Evolutionary conservation across 225 moss, liverwort and hornwort species (phyloP).

Genomic region (Antitrichia curtipendula): DNA sequence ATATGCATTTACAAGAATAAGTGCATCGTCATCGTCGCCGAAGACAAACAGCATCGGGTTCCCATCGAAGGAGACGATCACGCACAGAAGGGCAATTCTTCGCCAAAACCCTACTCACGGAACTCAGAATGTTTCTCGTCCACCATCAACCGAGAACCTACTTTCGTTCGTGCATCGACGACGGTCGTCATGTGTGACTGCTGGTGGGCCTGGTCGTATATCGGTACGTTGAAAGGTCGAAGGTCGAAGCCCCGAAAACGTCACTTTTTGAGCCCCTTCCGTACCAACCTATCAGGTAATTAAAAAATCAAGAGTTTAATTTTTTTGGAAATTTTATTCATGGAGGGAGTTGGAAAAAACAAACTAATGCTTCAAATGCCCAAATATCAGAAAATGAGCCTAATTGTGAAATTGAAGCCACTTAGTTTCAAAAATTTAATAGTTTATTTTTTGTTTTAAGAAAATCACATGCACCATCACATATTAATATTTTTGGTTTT

Average conservation of each 20-base stretch:
- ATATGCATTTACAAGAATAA: neutral
- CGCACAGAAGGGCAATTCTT: neutral
- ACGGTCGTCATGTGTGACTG: neutral
- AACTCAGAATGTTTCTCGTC: neutral
- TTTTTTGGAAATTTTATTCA: neutral
- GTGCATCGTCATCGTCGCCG: neutral
- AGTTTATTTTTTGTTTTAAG: neutral
- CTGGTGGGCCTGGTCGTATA: neutral
- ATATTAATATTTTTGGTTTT: neutral
- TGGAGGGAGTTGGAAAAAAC: neutral
- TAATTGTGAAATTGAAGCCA: neutral
- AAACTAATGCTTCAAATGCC: neutral
- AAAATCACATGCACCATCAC: neutral
- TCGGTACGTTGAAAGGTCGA: no score
- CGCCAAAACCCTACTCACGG: neutral
- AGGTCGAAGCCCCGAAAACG: neutral
- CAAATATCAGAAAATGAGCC: neutral
- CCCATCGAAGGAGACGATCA: neutral
- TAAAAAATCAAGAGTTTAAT: neutral
- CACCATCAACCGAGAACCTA: neutral
- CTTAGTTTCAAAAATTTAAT: fast-evolving
- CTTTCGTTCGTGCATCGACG: neutral
- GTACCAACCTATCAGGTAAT: no score
- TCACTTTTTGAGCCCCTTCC: neutral
- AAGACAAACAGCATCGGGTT: neutral